phyloP scores from a whole-genome alignment of 768 basidiomycete species.

The Artomyces pyxidatus region DNA sequence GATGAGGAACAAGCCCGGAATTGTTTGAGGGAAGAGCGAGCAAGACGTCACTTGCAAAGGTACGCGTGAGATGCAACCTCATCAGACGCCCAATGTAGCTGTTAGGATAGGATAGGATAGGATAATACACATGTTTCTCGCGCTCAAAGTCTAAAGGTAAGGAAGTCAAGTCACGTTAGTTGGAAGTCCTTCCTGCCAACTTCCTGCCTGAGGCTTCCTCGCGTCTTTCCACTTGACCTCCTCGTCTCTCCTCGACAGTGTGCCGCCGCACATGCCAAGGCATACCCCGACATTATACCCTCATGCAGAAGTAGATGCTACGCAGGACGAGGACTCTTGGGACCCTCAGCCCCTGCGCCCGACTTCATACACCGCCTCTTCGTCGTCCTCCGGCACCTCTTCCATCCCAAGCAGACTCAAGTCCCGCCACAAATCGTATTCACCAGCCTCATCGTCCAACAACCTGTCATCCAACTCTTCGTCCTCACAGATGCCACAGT shows the following conservation, averaged over 20 bases:
- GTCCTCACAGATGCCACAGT: conserved; percentile 21
- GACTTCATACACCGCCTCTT: conserved; percentile 18
- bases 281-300: conserved; percentile 66
- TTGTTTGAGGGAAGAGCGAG: no score
- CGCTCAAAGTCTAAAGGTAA: no score
- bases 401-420: conserved; percentile 17
- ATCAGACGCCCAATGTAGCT: no score
- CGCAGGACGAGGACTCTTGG: conserved; percentile 39
- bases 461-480: conserved; percentile 23
- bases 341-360: conserved; percentile 19
- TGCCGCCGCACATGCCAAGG: conserved; percentile 31
- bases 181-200: background rate
- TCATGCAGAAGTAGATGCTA: conserved; percentile 48
- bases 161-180: background rate
- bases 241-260: background rate
- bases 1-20: no score
- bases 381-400: conserved; percentile 8
- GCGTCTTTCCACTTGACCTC: background rate
- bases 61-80: no score
- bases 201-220: background rate
- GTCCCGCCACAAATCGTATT: conserved; percentile 14
- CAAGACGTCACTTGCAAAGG: no score
- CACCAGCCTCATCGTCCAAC: conserved; percentile 18
- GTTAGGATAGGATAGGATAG: no score
- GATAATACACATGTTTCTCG: no score